These are phyloP conservation scores for Pleurotus tuoliensis DNA, from an alignment of 768 basidiomycete species.

Conservation along the genomic window DNA sequence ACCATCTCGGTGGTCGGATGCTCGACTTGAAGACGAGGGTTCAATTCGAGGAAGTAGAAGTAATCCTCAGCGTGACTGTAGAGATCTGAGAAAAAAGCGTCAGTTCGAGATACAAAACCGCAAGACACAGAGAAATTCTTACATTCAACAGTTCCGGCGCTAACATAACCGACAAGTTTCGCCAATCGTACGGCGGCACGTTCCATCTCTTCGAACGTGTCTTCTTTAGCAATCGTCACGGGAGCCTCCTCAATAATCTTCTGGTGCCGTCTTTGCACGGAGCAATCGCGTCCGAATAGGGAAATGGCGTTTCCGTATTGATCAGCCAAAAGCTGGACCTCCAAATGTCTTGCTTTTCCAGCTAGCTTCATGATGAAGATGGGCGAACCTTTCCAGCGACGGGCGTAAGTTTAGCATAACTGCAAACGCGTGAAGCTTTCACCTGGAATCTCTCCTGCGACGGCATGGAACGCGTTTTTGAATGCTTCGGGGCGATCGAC, in stretches of 20 bases:
- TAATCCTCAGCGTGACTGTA: slow-evolving; percentile 92
- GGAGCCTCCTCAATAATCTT: slow-evolving; percentile 99
- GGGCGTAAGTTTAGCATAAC: slow-evolving; percentile 9
- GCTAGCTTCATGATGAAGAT: slow-evolving; percentile 99
- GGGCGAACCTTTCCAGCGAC: slow-evolving; percentile 67
- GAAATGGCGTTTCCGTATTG: slow-evolving; percentile 99
- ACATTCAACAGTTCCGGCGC: slow-evolving; percentile 99
- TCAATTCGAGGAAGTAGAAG: slow-evolving; percentile 97
- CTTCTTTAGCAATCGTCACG: slow-evolving; percentile 91
- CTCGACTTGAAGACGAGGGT: slow-evolving; percentile 99
- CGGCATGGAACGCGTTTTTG: slow-evolving; percentile 92
- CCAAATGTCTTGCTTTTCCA: slow-evolving; percentile 93
- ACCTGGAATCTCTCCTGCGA: slow-evolving; percentile 97
- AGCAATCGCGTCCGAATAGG: slow-evolving; percentile 98
- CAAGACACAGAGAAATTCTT: slow-evolving; percentile 21
- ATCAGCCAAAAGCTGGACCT: slow-evolving; percentile 97
- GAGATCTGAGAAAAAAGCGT: slow-evolving; percentile 54
- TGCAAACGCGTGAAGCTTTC: slow-evolving; percentile 15
- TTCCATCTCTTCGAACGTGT: slow-evolving; percentile 96
- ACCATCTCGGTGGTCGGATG: slow-evolving; percentile 99
- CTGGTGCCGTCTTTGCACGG: slow-evolving; percentile 98
- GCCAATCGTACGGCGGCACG: slow-evolving; percentile 98
- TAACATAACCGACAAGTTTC: slow-evolving; percentile 98
- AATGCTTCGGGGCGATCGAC: slow-evolving; percentile 85
- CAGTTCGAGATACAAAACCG: background rate